Percentiles rank a stretch among this genome's conserved stretches.
phyloP scores from a whole-genome alignment of 1,284 basidiomycete species.

The Leccinum insigne region DNA sequence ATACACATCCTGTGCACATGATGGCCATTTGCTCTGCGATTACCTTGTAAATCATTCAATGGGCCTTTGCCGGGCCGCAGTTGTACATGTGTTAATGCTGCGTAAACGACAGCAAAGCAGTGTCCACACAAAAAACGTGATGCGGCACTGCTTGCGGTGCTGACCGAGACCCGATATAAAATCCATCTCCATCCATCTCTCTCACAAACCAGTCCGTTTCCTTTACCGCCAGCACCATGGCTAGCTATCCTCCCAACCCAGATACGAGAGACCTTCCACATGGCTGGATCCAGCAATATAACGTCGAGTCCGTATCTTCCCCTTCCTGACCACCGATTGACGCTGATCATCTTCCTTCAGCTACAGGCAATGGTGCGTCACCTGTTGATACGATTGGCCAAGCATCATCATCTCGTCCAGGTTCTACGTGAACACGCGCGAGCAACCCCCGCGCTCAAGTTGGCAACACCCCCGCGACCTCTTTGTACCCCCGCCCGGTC shows the following conservation, averaged over 20 bases:
- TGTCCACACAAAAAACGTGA: conserved; percentile 30
- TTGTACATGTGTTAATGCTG: conserved; percentile 15
- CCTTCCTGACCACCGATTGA: conserved; percentile 14
- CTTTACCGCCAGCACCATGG: conserved; percentile 28
- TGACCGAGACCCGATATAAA: conserved; percentile 28
- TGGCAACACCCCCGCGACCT: conserved; percentile 68
- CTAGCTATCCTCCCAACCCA: conserved; percentile 57
- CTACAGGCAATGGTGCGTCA: conserved; percentile 64
- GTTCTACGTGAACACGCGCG: conserved; percentile 70
- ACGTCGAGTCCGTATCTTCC: conserved; percentile 54
- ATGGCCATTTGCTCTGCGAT: conserved; percentile 2
- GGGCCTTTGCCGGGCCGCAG: conserved; percentile 21
- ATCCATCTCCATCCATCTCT: conserved; percentile 11
- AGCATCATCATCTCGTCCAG: conserved; percentile 34
- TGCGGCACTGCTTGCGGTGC: conserved; percentile 22
- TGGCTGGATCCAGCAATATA: conserved; percentile 72
- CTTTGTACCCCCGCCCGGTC: conserved; percentile 44
- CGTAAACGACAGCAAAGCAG: conserved; percentile 36
- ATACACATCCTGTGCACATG: conserved; percentile 17
- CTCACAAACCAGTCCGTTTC: conserved; percentile 6
- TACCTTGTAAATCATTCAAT: conserved; percentile 14
- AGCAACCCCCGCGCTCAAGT: conserved; percentile 58
- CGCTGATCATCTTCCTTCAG: conserved; percentile 39
- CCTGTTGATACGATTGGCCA: not conserved
- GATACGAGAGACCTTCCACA: conserved; percentile 63